Evolutionary conservation across 225 moss, liverwort and hornwort species (phyloP), one percentile per base, ranked within the genome.

Genomic region (Takakia lepidozioides): DNA sequence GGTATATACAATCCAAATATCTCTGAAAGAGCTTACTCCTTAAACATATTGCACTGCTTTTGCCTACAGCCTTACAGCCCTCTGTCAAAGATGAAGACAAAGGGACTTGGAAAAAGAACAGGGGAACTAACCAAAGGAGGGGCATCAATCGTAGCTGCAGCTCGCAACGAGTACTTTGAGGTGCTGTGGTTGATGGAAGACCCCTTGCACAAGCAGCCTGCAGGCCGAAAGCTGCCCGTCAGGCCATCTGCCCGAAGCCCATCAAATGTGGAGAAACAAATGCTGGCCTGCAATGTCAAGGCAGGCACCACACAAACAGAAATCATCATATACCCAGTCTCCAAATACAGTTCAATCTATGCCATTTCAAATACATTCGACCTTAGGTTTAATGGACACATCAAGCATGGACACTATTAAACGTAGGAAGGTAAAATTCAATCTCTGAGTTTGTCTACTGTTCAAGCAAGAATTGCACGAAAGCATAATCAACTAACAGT

Each of bases 161-260:
- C 54, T 42, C 54, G 41, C 24, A 55, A 27, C 29, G 54, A 28
- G 18, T 41, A 3, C 54, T 20, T 41, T 16, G 42, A 20, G 19
- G 9, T 19, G 42, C n/a, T 43, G 20, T 4, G 42, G 19, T 14
- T 42, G 14, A 27, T 8, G 3, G 54, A 41, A 27, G 54, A 19
- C 27, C 25, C 18, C 43, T 55, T 19, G 27, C 54, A 26, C 27
- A 42, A 41, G 11, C 41, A 17, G 25, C 25, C 25, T 22, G 23
- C 45, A 11, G 45, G 19, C 45, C 42, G 41, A 19, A 42, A 55
- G 25, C 42, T 43, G 27, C 54, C 17, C 25, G 29, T 42, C 5
- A 42, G 29, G 41, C 54, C 42, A 21, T 55, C 54, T 13, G 42
- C 41, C 20, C 54, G 54, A 14, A 55, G 54, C 19, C 54, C 54